Base-by-base conservation (phyloP, 2,329 filamentous ascomycete genomes). In the Sarocladiaceae sp. region DNA sequence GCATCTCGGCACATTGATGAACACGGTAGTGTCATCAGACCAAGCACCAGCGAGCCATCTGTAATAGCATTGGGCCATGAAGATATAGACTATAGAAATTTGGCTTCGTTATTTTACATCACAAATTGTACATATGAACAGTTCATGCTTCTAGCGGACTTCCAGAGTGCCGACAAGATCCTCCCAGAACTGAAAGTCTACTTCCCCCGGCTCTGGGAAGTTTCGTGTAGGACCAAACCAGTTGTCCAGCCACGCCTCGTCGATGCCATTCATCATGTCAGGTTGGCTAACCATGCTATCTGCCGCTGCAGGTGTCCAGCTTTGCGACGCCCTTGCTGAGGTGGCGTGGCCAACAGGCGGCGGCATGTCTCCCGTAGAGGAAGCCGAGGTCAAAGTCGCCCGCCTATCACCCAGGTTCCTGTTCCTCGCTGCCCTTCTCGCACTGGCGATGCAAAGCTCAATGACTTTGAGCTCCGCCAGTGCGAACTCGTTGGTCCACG, bases 381-480 rank as follows among this genome's bases (percentile, higher is more conserved):
- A 4, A 10, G 33, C 13, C 12, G 41, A 13, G 3, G 12, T 16
- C 24, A 19, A 19, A 3, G 39, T 37, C 10, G 23, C 10, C 7
- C 27, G 32, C n/a, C 47, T 20, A n/a, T 45, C 47, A 20, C 9
- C 39, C 21, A 15, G 18, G 24, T 15, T 31, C 6, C 31, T 19
- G 13, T 48, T 48, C 26, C 33, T 37, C 27, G 41, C 23, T 6
- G 45, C 47, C 13, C 51, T 51, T 10, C 46, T 45, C 3, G 50
- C 48, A 15, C 47, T 56, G 3, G 52, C 47, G 39, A 68, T 63
- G 49, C 65, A 68, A 7, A 69, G 52, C 52, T 69, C 65, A 26
- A 67, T 58, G 1, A 68, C 62, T 45, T 65, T 65, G 12, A 69
- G 60, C 50, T 68, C 66, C 1, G 63, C 63, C 1, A 66, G 53